These are phyloP conservation scores for Marchantia polymorpha DNA, from an alignment of 225 moss, liverwort and hornwort species.

Conservation along the genomic window DNA sequence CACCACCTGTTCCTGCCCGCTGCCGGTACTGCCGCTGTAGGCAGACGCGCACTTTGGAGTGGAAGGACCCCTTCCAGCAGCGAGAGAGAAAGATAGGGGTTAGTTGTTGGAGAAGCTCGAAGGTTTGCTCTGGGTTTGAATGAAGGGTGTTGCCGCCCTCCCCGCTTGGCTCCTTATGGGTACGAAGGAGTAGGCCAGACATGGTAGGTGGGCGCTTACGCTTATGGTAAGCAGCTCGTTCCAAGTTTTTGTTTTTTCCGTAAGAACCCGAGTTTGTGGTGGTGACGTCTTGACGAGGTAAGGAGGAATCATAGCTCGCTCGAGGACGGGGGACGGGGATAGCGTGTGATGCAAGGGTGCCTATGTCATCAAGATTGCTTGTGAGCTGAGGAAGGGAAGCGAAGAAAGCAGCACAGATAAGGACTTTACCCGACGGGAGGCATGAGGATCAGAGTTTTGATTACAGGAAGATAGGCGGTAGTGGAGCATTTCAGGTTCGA, in stretches of 20 bases:
- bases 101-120: not conserved
- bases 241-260: not conserved
- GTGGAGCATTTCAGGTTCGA: conserved; percentile 5
- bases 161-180: not conserved
- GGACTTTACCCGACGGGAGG: conserved; percentile 3
- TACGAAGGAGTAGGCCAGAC: conserved; percentile 3
- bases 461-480: not conserved
- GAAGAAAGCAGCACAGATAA: not conserved
- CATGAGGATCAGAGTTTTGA: conserved; percentile 6
- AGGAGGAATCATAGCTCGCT: conserved; percentile 5
- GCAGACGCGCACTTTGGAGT: conserved; percentile 8
- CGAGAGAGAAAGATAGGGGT: not conserved
- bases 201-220: conserved; percentile 14
- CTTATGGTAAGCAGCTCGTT: conserved; percentile 9
- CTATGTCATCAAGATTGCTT: conserved; percentile 8
- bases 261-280: not conserved
- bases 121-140: conserved; percentile 4
- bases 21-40: not conserved
- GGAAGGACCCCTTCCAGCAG: conserved; percentile 5
- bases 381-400: conserved; percentile 7
- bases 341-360: conserved; percentile 12
- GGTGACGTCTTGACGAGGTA: not conserved
- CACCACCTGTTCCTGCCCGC: conserved; percentile 15
- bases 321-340: conserved; percentile 2
- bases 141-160: conserved; percentile 11